phyloP scores from a whole-genome alignment of 352 stramenopile species.

The Globisporangium canariense region DNA sequence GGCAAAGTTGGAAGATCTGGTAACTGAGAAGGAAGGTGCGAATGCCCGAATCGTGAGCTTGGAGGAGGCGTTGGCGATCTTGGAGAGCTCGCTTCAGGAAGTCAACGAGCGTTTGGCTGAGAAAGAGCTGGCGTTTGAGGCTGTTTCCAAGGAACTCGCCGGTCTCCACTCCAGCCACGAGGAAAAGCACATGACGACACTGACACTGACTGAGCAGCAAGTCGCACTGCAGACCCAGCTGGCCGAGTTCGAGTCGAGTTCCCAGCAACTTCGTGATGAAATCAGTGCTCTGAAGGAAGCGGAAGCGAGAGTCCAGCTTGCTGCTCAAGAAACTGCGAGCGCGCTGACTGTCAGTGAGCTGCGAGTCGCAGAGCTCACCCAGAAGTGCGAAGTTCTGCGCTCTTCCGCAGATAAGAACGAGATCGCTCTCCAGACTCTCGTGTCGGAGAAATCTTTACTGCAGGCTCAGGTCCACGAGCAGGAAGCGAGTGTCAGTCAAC shows the following conservation, averaged over 20 bases:
- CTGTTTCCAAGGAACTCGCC: slow-evolving; percentile 4
- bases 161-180: not conserved
- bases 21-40: slow-evolving; percentile 6
- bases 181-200: not conserved
- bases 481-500: not conserved
- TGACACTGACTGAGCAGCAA: not conserved
- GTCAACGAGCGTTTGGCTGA: slow-evolving; percentile 6
- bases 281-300: not conserved
- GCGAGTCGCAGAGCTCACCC: not conserved
- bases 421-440: not conserved
- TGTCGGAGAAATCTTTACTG: not conserved
- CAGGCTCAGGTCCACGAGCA: not conserved
- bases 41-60: not conserved
- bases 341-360: not conserved
- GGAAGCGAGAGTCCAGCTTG: not conserved
- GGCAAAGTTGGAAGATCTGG: not conserved
- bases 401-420: not conserved
- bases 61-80: slow-evolving; percentile 4
- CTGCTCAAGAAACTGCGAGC: not conserved
- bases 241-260: not conserved
- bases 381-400: not conserved
- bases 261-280: not conserved
- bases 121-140: slow-evolving; percentile 4
- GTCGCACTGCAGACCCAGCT: slow-evolving; percentile 2
- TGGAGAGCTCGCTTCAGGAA: slow-evolving; percentile 8